Evolutionary conservation across 2,329 filamentous ascomycete genomes (phyloP).

Genomic region (Aureobasidium mangrovei): DNA sequence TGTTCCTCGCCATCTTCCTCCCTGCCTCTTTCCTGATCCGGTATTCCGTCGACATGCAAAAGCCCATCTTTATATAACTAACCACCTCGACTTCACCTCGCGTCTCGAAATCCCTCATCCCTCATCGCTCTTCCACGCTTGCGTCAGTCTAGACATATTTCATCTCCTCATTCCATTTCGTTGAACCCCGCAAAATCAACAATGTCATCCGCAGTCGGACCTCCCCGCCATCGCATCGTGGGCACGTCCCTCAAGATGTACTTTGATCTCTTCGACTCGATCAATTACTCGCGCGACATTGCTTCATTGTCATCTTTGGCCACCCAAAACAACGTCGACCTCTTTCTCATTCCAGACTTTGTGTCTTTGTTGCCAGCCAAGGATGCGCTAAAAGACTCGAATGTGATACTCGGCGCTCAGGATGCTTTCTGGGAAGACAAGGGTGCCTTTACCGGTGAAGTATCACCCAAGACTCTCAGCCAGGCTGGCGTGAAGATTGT

Average conservation of each 20-base stretch:
- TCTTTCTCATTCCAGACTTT: constrained; percentile 74
- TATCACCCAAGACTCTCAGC: constrained; percentile 58
- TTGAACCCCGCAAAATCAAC: constrained; percentile 11
- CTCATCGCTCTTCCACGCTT: not conserved
- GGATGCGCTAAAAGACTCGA: constrained; percentile 40
- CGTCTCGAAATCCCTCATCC: not conserved
- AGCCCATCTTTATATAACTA: not conserved
- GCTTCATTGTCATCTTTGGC: constrained; percentile 43
- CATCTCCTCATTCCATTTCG: not conserved
- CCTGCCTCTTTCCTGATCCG: not conserved
- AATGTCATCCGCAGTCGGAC: constrained; percentile 13
- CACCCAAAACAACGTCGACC: constrained; percentile 49
- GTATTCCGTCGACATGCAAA: not conserved
- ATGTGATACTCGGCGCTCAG: constrained; percentile 63
- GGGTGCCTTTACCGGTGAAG: constrained; percentile 70
- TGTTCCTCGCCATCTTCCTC: not conserved
- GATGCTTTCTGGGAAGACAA: constrained; percentile 61
- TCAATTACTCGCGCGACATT: constrained; percentile 37
- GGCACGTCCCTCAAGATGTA: constrained; percentile 75
- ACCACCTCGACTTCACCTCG: not conserved
- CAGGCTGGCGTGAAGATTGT: constrained; percentile 64
- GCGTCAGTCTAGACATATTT: not conserved
- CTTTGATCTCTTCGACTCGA: constrained; percentile 59
- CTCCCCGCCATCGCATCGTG: constrained; percentile 49
- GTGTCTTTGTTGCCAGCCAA: constrained; percentile 52